Base-by-base conservation (phyloP, 768 basidiomycete species). In the Daedalea quercina region DNA sequence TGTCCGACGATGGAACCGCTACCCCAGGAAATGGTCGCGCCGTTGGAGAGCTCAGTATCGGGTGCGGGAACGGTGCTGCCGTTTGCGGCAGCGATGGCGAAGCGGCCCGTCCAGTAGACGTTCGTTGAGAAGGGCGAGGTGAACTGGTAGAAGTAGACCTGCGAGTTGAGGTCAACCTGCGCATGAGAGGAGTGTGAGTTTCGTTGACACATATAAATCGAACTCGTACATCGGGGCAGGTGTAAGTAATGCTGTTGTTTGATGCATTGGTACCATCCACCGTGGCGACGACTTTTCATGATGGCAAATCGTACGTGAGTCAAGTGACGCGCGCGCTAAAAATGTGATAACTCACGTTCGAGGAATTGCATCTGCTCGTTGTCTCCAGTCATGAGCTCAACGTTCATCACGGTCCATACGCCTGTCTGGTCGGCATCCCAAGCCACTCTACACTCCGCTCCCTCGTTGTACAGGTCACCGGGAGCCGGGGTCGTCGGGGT, bases 61-160 rank as follows among this genome's bases (percentile, higher is more conserved):
- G 77, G 51, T 0, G 88, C 74, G 3, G 80, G 60, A 2, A 73
- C 73, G 48, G 75, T 70, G 8, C 67, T 56, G 12, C 79, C 81
- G 23, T 65, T 58, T 3, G 75, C 43, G 31, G 74, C 77, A 2
- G 84, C 80, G 61, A 92, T 88, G 33, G 84, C 71, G 74, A 90
- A 91, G 22, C 90, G 85, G 15, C 79, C 81, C 1, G 87, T 87
- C 90, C 90, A 92, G 22, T 61, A 57, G 33, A 70, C 65, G 63
- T 71, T 63, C 34, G 67, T 1, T 0, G 78, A 62, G 6, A 55
- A 60, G 0, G 76, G 69, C 1, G 79, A 67, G 15, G 78, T 72
- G 73, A 87, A 90, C 61, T 90, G 86, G 67, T 88, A 88, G 73
- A 90, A 91, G 72, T 90, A 91, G 57, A 90, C 81, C 34, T 80